Evolutionary conservation across 495 filamentous ascomycete species (phyloP).

Genomic region (Daldinia decipiens): DNA sequence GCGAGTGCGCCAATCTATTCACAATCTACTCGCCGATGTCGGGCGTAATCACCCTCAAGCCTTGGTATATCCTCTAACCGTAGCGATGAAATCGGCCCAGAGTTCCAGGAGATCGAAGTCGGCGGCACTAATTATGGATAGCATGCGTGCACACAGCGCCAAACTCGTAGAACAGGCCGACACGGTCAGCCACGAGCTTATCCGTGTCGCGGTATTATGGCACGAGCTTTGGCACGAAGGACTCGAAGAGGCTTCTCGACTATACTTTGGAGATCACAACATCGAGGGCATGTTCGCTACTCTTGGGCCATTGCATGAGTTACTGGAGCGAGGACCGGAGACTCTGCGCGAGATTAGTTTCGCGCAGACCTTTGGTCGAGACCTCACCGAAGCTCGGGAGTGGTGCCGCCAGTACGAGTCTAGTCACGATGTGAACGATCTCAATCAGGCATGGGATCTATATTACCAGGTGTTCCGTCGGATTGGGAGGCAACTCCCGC

Average conservation of each 20-base stretch:
- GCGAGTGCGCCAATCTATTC: constrained; percentile 85
- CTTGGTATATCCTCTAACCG: constrained; percentile 98
- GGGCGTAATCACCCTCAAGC: constrained; percentile 95
- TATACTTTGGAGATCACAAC: constrained; percentile 94
- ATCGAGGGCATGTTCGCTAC: constrained; percentile 96
- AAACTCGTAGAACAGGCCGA: constrained; percentile 95
- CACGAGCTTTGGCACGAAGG: constrained; percentile 99
- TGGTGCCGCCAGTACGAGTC: constrained; percentile 92
- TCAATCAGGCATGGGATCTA: constrained; percentile 98
- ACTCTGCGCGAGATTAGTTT: constrained; percentile 96
- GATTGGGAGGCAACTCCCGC: constrained; percentile 91
- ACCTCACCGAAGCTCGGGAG: constrained; percentile 91
- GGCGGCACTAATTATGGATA: constrained; percentile 93
- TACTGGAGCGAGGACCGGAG: constrained; percentile 88
- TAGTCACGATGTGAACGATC: constrained; percentile 87
- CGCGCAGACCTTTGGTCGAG: constrained; percentile 95
- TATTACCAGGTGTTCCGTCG: constrained; percentile 98
- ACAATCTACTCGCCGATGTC: constrained; percentile 89
- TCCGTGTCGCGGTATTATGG: constrained; percentile 96
- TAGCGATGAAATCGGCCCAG: constrained; percentile 89
- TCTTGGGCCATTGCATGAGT: constrained; percentile 88
- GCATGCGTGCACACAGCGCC: constrained; percentile 94
- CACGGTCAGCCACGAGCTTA: constrained; percentile 91
- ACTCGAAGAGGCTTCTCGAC: constrained; percentile 93
- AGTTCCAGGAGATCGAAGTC: constrained; percentile 83